Conservation (phyloP, 768 basidiomycete species). For the Rhizopogon vulgaris region DNA sequence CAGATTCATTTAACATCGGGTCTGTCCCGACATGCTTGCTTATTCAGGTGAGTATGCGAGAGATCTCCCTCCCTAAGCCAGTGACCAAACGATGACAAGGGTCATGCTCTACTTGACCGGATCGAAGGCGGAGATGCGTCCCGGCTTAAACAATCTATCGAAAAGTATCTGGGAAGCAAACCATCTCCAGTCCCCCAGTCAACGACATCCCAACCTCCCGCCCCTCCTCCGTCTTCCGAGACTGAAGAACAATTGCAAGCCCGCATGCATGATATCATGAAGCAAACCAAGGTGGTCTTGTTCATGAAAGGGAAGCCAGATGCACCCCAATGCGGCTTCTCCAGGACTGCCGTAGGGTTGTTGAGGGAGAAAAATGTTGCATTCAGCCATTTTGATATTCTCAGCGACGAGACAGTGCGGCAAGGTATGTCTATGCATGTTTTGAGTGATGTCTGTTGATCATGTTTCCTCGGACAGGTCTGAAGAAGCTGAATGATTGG, state of each 20-base stretch:
- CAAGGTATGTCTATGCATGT: slow-evolving; percentile 46
- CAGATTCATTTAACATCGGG: slow-evolving; percentile 89
- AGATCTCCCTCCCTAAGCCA: neutral
- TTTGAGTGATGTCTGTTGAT: neutral
- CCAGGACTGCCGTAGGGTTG: slow-evolving; percentile 63
- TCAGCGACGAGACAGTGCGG: slow-evolving; percentile 73
- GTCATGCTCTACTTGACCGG: slow-evolving; percentile 77
- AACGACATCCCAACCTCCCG: slow-evolving; percentile 6
- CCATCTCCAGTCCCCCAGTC: slow-evolving; percentile 15
- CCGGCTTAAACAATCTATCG: slow-evolving; percentile 54
- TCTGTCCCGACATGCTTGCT: slow-evolving; percentile 83
- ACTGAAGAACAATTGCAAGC: slow-evolving; percentile 59
- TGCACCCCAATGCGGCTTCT: slow-evolving; percentile 80
- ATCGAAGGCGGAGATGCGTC: slow-evolving; percentile 77
- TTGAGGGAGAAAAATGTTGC: slow-evolving; percentile 57
- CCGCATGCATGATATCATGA: slow-evolving; percentile 70
- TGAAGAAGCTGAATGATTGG: slow-evolving; percentile 81
- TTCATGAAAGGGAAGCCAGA: slow-evolving; percentile 90
- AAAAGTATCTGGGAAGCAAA: slow-evolving; percentile 42
- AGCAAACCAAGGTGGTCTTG: slow-evolving; percentile 67
- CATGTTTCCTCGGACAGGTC: slow-evolving; percentile 32
- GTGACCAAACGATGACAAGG: slow-evolving; percentile 39
- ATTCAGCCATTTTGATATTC: slow-evolving; percentile 79
- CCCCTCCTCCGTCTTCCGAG: slow-evolving; percentile 35
- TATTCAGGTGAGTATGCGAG: slow-evolving; percentile 52